phyloP scores from a whole-genome alignment of 176 grass and related monocot species.

The Oryza punctata region DNA sequence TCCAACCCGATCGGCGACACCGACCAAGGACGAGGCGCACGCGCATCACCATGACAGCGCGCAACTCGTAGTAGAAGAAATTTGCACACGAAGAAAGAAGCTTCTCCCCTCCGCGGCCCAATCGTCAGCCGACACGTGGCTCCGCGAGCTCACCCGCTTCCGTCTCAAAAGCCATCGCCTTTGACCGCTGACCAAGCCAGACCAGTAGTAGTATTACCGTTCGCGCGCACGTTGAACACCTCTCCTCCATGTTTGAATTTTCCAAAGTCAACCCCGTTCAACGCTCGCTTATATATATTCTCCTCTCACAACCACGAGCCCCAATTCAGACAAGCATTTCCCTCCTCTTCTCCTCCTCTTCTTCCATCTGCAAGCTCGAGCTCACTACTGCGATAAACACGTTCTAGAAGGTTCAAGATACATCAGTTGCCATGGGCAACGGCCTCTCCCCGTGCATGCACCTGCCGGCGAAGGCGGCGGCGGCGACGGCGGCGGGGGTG shows the following conservation, averaged over 20 bases:
- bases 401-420: slow-evolving; percentile 39
- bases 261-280: slow-evolving; percentile 54
- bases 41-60: slow-evolving; percentile 6
- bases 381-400: neutral
- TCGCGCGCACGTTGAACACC: slow-evolving; percentile 23
- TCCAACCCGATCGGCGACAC: neutral
- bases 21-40: slow-evolving; percentile 12
- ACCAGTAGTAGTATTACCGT: neutral
- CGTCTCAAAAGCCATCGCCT: slow-evolving; percentile 24
- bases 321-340: neutral
- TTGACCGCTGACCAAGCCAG: slow-evolving; percentile 47
- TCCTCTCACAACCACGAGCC: neutral
- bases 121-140: neutral
- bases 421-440: slow-evolving; percentile 60
- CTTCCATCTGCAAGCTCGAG: neutral
- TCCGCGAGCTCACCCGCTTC: neutral
- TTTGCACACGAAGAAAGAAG: neutral
- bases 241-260: neutral
- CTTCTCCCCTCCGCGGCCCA: neutral
- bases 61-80: neutral
- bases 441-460: slow-evolving; percentile 52
- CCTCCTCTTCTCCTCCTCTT: neutral
- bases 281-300: slow-evolving; percentile 9
- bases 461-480: slow-evolving; percentile 9
- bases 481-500: neutral